phyloP scores from a whole-genome alignment of 331 rosid genomes.

The Quercus phellos region DNA sequence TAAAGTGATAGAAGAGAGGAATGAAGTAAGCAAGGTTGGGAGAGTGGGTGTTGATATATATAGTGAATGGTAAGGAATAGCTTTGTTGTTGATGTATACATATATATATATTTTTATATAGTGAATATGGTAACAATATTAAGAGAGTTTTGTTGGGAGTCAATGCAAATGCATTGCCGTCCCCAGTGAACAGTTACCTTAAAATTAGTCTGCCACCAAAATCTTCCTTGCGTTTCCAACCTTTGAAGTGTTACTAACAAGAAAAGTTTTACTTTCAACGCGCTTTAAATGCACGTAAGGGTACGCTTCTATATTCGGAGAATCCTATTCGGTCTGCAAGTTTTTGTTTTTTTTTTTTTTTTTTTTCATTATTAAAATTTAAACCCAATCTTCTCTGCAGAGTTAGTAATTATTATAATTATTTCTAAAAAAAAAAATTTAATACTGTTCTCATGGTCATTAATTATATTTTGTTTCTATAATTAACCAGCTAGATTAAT shows the following conservation, averaged over 20 bases:
- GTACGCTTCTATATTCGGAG: conserved; percentile 19
- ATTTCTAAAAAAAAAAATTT: too few species aligned
- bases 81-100: background rate
- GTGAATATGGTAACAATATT: background rate
- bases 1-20: conserved; percentile 14
- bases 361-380: background rate
- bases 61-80: conserved; percentile 9
- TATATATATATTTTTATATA: background rate
- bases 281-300: background rate
- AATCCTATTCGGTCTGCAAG: conserved; percentile 22
- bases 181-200: conserved; percentile 35
- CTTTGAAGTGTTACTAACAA: conserved; percentile 55
- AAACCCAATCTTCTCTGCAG: too few species aligned
- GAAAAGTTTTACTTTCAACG: conserved; percentile 46
- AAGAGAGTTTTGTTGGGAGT: conserved; percentile 6
- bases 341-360: background rate
- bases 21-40: conserved; percentile 19
- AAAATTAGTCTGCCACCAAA: conserved; percentile 41
- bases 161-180: conserved; percentile 27
- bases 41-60: conserved; percentile 3
- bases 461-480: too few species aligned
- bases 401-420: too few species aligned
- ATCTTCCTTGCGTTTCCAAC: conserved; percentile 62
- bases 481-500: too few species aligned
- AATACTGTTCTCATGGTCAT: too few species aligned